phyloP scores from a whole-genome alignment of 2,329 filamentous ascomycete species.

The Xylogone sp. region DNA sequence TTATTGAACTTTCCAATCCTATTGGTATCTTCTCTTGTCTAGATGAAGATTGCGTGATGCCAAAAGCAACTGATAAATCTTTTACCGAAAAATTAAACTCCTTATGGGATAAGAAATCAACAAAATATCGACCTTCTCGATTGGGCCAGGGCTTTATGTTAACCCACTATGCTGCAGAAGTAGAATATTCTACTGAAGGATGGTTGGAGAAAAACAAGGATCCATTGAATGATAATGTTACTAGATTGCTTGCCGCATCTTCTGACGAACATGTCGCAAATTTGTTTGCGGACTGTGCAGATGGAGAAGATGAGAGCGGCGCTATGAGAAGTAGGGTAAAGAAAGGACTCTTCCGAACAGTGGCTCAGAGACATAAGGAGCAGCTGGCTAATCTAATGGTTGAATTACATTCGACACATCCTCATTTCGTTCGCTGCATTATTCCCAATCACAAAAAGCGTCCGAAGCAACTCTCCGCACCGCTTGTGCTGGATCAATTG shows the following conservation, averaged over 20 bases:
- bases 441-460: constrained; percentile 97
- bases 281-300: constrained; percentile 85
- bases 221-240: constrained; percentile 94
- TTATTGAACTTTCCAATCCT: constrained; percentile 93
- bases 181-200: constrained; percentile 90
- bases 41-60: constrained; percentile 98
- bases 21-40: constrained; percentile 99
- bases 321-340: constrained; percentile 79
- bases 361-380: constrained; percentile 95
- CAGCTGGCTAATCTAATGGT: constrained; percentile 95
- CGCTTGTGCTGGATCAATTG: constrained; percentile 95
- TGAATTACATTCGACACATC: constrained; percentile 92
- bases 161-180: constrained; percentile 95
- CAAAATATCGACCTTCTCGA: constrained; percentile 86
- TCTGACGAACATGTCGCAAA: constrained; percentile 77
- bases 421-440: constrained; percentile 97
- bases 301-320: constrained; percentile 69
- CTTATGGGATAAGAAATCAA: constrained; percentile 92
- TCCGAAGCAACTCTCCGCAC: constrained; percentile 86
- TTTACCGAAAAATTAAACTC: constrained; percentile 98
- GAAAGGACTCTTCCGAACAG: constrained; percentile 94
- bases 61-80: constrained; percentile 92
- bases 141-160: constrained; percentile 90
- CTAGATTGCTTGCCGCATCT: constrained; percentile 78
- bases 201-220: constrained; percentile 99